phyloP scores from a whole-genome alignment of 2,329 filamentous ascomycete genomes.

The Beauveria pseudobassiana region DNA sequence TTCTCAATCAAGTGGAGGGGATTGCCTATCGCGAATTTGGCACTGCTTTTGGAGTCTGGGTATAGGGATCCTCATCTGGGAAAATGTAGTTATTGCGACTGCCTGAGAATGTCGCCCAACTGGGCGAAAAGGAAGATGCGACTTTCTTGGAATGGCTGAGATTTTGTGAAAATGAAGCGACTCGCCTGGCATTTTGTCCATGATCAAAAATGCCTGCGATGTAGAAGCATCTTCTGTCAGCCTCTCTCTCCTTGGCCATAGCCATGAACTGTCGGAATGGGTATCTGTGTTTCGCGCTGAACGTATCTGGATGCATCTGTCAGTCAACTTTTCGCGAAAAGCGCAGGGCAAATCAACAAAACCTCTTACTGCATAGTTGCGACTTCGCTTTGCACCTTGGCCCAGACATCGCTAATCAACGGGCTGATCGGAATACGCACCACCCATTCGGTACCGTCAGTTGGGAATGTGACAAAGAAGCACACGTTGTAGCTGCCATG shows the following conservation, averaged over 20 bases:
- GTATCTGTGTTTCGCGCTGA: neutral
- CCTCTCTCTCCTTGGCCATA: neutral
- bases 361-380: neutral
- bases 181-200: neutral
- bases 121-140: neutral
- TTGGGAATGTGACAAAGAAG: neutral
- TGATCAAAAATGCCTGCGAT: neutral
- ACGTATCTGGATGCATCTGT: neutral
- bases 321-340: neutral
- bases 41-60: neutral
- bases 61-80: neutral
- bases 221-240: neutral
- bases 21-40: neutral
- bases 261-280: neutral
- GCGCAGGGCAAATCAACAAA: neutral
- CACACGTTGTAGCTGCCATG: neutral
- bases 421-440: neutral
- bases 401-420: neutral
- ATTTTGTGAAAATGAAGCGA: neutral
- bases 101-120: neutral
- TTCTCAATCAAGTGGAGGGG: neutral
- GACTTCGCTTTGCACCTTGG: neutral
- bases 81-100: neutral
- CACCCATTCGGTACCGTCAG: neutral
- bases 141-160: neutral